Evolutionary conservation across 768 basidiomycete species (phyloP).

Genomic region (Dendrothele bispora): DNA sequence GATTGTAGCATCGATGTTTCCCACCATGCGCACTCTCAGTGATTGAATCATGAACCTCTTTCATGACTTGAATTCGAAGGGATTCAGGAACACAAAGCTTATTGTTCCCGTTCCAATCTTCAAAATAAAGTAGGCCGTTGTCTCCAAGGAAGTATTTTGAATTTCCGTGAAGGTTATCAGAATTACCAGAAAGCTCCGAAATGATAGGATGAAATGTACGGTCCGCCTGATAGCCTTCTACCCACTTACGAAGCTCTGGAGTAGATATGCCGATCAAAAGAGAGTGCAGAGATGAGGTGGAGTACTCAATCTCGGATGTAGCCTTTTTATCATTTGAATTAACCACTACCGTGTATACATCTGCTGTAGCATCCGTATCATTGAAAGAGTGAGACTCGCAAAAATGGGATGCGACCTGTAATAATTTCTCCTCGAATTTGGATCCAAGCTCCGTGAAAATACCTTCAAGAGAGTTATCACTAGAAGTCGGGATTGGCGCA

Average conservation of each 20-base stretch:
- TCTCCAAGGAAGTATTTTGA: neutral
- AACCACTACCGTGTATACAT: neutral
- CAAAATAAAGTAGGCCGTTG: neutral
- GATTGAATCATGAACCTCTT: slow-evolving; percentile 21
- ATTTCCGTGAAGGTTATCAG: neutral
- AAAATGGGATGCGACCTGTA: neutral
- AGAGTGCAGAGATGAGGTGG: neutral
- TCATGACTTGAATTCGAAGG: slow-evolving; percentile 15
- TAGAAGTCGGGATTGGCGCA: neutral
- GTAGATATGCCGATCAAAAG: neutral
- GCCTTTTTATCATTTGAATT: neutral
- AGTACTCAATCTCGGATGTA: neutral
- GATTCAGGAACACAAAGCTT: slow-evolving; percentile 27
- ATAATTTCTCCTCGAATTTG: neutral
- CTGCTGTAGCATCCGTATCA: neutral
- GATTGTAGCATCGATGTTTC: slow-evolving; percentile 22
- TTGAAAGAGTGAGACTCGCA: neutral
- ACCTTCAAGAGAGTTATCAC: neutral
- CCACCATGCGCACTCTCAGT: slow-evolving; percentile 28
- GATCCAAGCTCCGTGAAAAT: neutral
- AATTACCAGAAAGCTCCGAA: neutral
- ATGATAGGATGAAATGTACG: neutral
- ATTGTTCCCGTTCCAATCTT: slow-evolving; percentile 3
- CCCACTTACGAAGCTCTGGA: neutral
- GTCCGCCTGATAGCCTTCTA: neutral